Base-by-base conservation (phyloP, 78 protist species). In the Chrysochromulina parva region DNA sequence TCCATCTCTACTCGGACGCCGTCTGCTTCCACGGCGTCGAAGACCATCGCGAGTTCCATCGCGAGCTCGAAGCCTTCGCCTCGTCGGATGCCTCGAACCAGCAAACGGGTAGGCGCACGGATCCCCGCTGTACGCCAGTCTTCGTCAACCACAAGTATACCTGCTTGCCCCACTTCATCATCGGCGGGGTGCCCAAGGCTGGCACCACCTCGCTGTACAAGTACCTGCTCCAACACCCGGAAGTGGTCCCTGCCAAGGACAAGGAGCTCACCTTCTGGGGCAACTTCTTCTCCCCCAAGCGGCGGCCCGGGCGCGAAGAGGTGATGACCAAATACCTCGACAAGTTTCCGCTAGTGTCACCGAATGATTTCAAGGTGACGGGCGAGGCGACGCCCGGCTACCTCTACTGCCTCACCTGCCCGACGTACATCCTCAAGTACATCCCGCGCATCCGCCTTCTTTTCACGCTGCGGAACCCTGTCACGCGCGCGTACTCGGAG, bases 351-450 rank as follows among this genome's bases (percentile, higher is more conserved):
- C 2, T 48, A 22, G 48, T 74, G 26, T 0, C 54, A 13, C 82
- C 82, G 24, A 0, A 28, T 57, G 82, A 74, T 58, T 74, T 74
- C 55, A 74, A 74, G 22, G 55, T 74, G 82, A 74, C 82, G 38
- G 82, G 82, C 82, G 82, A 74, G 55, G 82, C 82, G 82, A 48
- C 82, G 55, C 82, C 82, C 28, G 82, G 82, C n/a, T 74, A 74
- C 82, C 55, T 74, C 13, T 74, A 48, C 55, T 38, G 57, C 24
- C 1, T 14, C 57, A 74, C 55, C 28, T 48, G 82, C 55, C 82
- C 82, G n/a, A 38, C 55, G 24, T 74, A 71, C 55, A 48, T 74
- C 58, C 55, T 38, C 52, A 74, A 48, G 55, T 48, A 48, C 55
- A 3, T 74, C 13, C 82, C 82, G 3, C 38, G 13, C 24, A 57